A percentile compares a stretch with the other conserved stretches of the same genome.
Evolutionary conservation across 108 stramenopile species (phyloP).

Genomic region (Halocafeteria seosinensis): DNA sequence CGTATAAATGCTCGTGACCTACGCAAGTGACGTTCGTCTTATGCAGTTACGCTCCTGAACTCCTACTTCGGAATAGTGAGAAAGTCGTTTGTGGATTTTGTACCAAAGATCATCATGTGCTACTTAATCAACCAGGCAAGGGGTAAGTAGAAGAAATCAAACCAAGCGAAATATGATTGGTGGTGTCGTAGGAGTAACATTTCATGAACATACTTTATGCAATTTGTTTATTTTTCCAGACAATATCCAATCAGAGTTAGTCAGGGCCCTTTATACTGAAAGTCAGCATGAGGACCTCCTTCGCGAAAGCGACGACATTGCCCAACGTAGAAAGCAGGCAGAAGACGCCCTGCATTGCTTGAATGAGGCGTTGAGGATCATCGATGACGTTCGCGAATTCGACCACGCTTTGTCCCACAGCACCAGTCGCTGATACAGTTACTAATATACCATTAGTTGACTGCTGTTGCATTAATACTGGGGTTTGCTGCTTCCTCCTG

Average conservation of each 20-base stretch:
- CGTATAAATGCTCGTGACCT: no score
- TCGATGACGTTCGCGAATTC: conserved; percentile 40
- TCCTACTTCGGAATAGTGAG: conserved; percentile 84
- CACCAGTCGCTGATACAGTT: no score
- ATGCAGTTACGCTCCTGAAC: conserved; percentile 56
- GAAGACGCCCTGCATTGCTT: conserved; percentile 25
- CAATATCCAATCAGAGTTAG: conserved; percentile 81
- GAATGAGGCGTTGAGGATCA: conserved; percentile 23
- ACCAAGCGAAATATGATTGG: no score
- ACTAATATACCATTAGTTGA: no score
- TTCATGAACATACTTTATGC: no score
- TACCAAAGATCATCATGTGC: conserved; percentile 96
- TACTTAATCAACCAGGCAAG: conserved; percentile 85
- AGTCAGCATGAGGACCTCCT: conserved; percentile 54
- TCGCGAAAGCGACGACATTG: conserved; percentile 72
- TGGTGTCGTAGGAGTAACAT: no score
- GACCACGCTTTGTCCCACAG: no score
- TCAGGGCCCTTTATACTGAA: conserved; percentile 73
- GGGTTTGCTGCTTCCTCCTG: no score
- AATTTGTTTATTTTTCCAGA: no score
- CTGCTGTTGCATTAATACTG: no score
- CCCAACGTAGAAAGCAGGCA: conserved; percentile 13
- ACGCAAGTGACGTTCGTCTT: no score
- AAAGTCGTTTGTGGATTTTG: conserved; percentile 87
- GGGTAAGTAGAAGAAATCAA: no score